Percentiles rank a stretch among this genome's conserved stretches.
Evolutionary conservation across 2,329 filamentous ascomycete species (phyloP).

Genomic region (Rachicladosporium sp.): DNA sequence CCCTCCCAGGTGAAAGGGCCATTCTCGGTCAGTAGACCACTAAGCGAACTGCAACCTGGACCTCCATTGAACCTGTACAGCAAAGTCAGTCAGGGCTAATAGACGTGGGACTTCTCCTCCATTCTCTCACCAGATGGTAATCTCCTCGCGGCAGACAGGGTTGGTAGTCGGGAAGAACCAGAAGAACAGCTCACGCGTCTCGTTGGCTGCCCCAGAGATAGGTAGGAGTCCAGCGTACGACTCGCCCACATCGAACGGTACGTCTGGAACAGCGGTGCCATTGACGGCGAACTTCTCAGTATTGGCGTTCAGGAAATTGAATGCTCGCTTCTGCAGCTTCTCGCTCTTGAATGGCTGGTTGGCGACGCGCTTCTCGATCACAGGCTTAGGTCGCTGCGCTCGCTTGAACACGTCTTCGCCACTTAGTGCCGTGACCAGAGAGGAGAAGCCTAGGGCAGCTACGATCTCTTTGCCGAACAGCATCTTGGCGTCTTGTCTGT

Average conservation of each 20-base stretch:
- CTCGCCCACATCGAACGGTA: slow-evolving; percentile 34
- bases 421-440: no score
- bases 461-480: no score
- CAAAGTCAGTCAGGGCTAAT: no score
- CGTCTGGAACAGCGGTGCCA: slow-evolving; percentile 21
- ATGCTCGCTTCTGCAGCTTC: slow-evolving; percentile 3
- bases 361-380: slow-evolving; percentile 5
- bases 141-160: slow-evolving; percentile 34
- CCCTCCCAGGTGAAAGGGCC: slow-evolving; percentile 30
- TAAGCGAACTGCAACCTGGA: slow-evolving; percentile 12
- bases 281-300: slow-evolving; percentile 15
- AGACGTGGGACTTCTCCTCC: not conserved
- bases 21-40: slow-evolving; percentile 11
- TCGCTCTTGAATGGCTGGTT: slow-evolving; percentile 2
- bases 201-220: slow-evolving; percentile 36
- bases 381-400: slow-evolving; percentile 5
- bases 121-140: slow-evolving; percentile 35
- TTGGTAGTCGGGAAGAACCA: slow-evolving; percentile 45
- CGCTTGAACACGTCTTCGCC: slow-evolving; percentile 5
- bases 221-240: slow-evolving; percentile 38
- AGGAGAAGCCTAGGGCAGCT: no score
- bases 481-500: no score
- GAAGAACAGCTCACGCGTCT: slow-evolving; percentile 38
- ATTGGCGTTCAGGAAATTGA: slow-evolving; percentile 5
- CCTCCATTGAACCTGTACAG: slow-evolving; percentile 13